Evolutionary conservation across 2,329 filamentous ascomycete genomes (phyloP).

Genomic region (Phoma sp.): DNA sequence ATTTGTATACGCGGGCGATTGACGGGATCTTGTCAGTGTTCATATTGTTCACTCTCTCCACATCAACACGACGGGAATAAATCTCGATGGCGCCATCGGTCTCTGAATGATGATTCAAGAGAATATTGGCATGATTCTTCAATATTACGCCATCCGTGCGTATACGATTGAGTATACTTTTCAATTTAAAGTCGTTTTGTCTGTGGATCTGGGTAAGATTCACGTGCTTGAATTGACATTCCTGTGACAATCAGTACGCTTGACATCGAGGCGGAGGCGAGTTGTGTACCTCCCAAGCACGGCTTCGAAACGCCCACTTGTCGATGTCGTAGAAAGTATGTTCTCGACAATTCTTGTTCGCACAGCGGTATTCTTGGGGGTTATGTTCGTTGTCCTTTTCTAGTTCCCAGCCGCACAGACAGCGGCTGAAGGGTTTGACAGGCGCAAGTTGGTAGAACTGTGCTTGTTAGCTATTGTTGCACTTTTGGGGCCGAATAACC

Average conservation of each 20-base stretch:
- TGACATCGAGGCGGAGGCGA: not conserved
- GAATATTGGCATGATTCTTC: conserved; percentile 46
- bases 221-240: conserved; percentile 61
- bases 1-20: conserved; percentile 33
- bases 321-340: conserved; percentile 54
- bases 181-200: conserved; percentile 61
- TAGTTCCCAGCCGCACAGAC: conserved; percentile 56
- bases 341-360: conserved; percentile 36
- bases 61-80: conserved; percentile 50
- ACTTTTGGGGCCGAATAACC: not conserved
- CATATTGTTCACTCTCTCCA: conserved; percentile 41
- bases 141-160: conserved; percentile 50
- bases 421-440: conserved; percentile 62
- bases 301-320: conserved; percentile 66
- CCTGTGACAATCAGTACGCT: conserved; percentile 22
- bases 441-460: conserved; percentile 57
- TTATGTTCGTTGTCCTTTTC: conserved; percentile 15
- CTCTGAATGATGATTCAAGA: conserved; percentile 49
- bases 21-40: conserved; percentile 42
- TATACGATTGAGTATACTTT: conserved; percentile 62
- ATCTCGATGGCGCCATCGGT: conserved; percentile 54
- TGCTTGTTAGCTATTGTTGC: not conserved
- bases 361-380: conserved; percentile 22
- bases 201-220: conserved; percentile 63
- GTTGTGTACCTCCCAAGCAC: conserved; percentile 54